Evolutionary conservation across 2,329 filamentous ascomycete genomes (phyloP).

Genomic region (Xylaria sp.): DNA sequence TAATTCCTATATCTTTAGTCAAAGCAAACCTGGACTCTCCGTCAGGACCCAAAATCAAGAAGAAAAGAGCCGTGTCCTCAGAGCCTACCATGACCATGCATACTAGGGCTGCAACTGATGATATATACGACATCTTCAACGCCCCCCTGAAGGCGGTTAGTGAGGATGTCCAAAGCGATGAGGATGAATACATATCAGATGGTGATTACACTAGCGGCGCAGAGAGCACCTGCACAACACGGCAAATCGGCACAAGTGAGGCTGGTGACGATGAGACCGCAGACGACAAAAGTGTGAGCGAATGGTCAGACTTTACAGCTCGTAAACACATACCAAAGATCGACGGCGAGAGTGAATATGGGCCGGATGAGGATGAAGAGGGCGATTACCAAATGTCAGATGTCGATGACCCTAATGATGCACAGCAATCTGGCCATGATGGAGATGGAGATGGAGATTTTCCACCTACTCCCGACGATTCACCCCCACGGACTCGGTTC

Average conservation of each 20-base stretch:
- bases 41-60: conserved; percentile 82
- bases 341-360: conserved; percentile 48
- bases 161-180: conserved; percentile 54
- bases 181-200: conserved; percentile 78
- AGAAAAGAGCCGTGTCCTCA: conserved; percentile 69
- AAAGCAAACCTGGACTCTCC: conserved; percentile 94
- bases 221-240: conserved; percentile 84
- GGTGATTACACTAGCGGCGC: conserved; percentile 84
- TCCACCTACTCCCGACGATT: conserved; percentile 49
- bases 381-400: conserved; percentile 49
- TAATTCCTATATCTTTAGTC: conserved; percentile 65
- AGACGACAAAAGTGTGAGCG: conserved; percentile 74
- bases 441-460: conserved; percentile 52
- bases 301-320: conserved; percentile 89
- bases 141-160: conserved; percentile 71
- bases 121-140: conserved; percentile 98
- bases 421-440: conserved; percentile 44
- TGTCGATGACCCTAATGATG: conserved; percentile 38
- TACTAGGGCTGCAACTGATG: conserved; percentile 92
- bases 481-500: conserved; percentile 71
- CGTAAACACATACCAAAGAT: conserved; percentile 74
- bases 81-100: conserved; percentile 99
- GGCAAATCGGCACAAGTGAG: conserved; percentile 65
- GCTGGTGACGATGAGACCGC: conserved; percentile 58
- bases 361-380: conserved; percentile 49